phyloP scores from a whole-genome alignment of 495 filamentous ascomycete species.

The Aspergillus mulundensis region DNA sequence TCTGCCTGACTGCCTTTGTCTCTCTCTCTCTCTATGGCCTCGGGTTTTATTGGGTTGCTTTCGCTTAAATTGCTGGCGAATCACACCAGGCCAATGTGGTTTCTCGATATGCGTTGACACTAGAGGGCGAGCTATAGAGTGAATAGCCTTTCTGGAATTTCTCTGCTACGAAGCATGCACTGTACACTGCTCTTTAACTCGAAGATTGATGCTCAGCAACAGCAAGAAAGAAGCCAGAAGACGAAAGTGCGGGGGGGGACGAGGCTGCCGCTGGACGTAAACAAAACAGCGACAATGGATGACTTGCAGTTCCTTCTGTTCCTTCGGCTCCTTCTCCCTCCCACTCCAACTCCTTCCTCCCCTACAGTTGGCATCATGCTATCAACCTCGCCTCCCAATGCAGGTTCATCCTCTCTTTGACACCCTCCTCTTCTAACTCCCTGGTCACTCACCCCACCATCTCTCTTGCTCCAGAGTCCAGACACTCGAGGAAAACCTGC shows the following conservation, averaged over 20 bases:
- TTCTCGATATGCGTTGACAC: too few species aligned
- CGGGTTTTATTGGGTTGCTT: too few species aligned
- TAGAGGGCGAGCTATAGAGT: too few species aligned
- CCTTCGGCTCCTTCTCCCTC: background rate
- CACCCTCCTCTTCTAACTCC: background rate
- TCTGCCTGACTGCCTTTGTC: background rate
- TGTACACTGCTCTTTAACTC: too few species aligned
- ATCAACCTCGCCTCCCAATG: conserved; percentile 14
- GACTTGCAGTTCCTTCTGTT: conserved; percentile 2
- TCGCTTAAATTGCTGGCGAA: too few species aligned
- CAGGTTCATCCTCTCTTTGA: conserved; percentile 10
- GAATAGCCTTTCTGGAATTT: too few species aligned
- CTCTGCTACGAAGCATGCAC: too few species aligned
- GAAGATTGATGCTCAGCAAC: background rate
- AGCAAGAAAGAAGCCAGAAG: too few species aligned
- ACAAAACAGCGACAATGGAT: conserved; percentile 12
- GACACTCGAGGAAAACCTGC: conserved; percentile 16
- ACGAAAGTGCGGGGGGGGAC: conserved; percentile 25
- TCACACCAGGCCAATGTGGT: too few species aligned
- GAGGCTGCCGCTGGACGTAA: conserved; percentile 16
- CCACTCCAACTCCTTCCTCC: conserved; percentile 3
- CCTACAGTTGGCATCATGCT: conserved; percentile 9
- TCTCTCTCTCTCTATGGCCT: background rate
- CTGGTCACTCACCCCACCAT: conserved; percentile 4
- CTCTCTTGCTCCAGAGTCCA: conserved; percentile 13